phyloP scores from a whole-genome alignment of 495 filamentous ascomycete species.

The Cercophora scortea region DNA sequence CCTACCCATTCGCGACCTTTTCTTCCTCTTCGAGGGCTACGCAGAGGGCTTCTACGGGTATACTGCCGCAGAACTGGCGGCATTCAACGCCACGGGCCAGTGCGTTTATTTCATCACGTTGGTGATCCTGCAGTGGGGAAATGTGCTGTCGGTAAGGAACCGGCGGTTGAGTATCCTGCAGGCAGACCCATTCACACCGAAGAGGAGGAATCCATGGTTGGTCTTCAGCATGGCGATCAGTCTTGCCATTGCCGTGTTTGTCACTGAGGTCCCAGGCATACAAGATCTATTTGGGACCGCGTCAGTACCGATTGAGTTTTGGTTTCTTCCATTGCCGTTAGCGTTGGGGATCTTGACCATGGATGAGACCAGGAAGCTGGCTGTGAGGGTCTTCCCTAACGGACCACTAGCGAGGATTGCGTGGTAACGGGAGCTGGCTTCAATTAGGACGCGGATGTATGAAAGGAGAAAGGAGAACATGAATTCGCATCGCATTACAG shows the following conservation, averaged over 20 bases:
- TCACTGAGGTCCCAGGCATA: constrained; percentile 42
- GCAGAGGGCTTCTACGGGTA: constrained; percentile 43
- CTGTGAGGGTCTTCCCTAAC: constrained; percentile 30
- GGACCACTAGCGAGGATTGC: not conserved
- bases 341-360: constrained; percentile 40
- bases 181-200: constrained; percentile 41
- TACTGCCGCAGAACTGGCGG: constrained; percentile 20
- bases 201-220: constrained; percentile 44
- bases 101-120: constrained; percentile 23
- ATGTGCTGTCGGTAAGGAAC: constrained; percentile 42
- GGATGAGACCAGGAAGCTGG: constrained; percentile 33
- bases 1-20: constrained; percentile 35
- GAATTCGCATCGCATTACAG: too few species aligned
- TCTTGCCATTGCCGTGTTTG: constrained; percentile 44
- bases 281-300: constrained; percentile 41
- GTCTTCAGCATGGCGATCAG: constrained; percentile 33
- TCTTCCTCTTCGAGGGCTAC: constrained; percentile 42
- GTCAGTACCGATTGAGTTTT: constrained; percentile 41
- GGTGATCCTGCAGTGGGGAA: constrained; percentile 42
- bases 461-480: too few species aligned
- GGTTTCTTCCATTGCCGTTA: constrained; percentile 42
- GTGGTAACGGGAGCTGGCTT: too few species aligned
- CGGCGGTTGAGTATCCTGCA: constrained; percentile 43
- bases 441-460: too few species aligned
- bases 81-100: constrained; percentile 33